phyloP scores from a whole-genome alignment of 495 filamentous ascomycete genomes.

The Lineolata rhizophorae region DNA sequence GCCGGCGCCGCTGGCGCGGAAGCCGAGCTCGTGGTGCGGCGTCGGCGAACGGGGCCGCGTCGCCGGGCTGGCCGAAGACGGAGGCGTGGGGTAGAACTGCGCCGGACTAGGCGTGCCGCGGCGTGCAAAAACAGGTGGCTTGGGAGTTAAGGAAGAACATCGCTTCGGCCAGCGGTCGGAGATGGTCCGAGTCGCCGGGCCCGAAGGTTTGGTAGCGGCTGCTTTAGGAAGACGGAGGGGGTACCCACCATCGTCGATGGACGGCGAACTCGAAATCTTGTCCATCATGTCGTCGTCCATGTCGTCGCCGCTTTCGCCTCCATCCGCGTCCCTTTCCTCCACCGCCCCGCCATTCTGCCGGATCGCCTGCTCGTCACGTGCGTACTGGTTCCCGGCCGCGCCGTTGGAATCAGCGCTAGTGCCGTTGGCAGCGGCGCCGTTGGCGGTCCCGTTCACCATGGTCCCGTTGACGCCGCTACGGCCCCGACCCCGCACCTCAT shows the following conservation, averaged over 20 bases:
- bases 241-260: conserved; percentile 93
- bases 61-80: no score
- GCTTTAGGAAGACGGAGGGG: conserved; percentile 11
- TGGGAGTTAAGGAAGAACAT: conserved; percentile 14
- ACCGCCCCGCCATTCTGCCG: conserved; percentile 23
- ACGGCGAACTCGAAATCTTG: conserved; percentile 93
- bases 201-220: no score
- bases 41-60: no score
- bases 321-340: conserved; percentile 45
- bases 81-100: no score
- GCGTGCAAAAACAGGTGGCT: no score
- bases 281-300: conserved; percentile 84
- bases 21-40: no score
- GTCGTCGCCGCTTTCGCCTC: conserved; percentile 52
- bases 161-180: conserved; percentile 16
- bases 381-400: conserved; percentile 21
- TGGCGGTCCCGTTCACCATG: no score
- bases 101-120: no score
- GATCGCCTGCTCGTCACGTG: conserved; percentile 1
- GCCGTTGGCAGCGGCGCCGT: conserved; percentile 1
- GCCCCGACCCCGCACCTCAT: not conserved
- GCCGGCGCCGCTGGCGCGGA: no score
- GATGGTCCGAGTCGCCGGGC: no score
- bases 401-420: conserved; percentile 10
- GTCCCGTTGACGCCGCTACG: no score